phyloP scores from a whole-genome alignment of 768 basidiomycete species.

The Kwoniella dendrophila region DNA sequence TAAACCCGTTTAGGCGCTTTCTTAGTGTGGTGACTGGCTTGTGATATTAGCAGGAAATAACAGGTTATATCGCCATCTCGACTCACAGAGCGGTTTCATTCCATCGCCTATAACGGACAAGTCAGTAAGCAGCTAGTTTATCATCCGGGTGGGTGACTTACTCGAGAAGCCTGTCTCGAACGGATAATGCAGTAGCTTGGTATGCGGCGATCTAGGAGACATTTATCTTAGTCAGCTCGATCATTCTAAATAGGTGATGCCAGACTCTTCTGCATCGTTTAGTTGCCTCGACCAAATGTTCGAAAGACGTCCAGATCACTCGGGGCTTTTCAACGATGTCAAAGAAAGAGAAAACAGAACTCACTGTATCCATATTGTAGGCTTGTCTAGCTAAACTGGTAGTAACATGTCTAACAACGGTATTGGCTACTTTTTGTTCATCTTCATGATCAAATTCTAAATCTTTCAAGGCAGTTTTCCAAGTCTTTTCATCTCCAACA shows the following conservation, averaged over 20 bases:
- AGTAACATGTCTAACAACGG: constrained; percentile 51
- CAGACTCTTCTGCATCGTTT: too few species aligned
- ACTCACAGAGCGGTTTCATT: constrained; percentile 70
- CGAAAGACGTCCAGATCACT: too few species aligned
- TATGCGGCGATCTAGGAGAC: constrained; percentile 71
- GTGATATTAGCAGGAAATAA: constrained; percentile 11
- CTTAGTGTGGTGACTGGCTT: constrained; percentile 51
- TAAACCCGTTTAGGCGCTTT: constrained; percentile 61
- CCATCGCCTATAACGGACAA: constrained; percentile 57
- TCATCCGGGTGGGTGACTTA: constrained; percentile 55
- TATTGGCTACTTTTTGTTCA: constrained; percentile 46
- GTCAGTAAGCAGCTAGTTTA: constrained; percentile 5
- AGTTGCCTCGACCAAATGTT: too few species aligned
- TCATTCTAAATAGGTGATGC: too few species aligned
- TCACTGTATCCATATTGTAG: constrained; percentile 71
- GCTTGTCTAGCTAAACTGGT: constrained; percentile 85
- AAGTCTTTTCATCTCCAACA: constrained; percentile 55
- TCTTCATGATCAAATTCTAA: constrained; percentile 45
- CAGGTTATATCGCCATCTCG: not conserved
- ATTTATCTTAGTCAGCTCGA: constrained; percentile 7
- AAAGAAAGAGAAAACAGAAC: constrained; percentile 9
- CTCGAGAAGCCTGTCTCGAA: constrained; percentile 80
- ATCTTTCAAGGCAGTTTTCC: constrained; percentile 53
- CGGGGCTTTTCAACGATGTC: not conserved
- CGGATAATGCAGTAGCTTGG: constrained; percentile 84